Evolutionary conservation across 2,329 filamentous ascomycete genomes (phyloP), one percentile per base, ranked within the genome.

Genomic region (Chrysosporium queenslandicum): DNA sequence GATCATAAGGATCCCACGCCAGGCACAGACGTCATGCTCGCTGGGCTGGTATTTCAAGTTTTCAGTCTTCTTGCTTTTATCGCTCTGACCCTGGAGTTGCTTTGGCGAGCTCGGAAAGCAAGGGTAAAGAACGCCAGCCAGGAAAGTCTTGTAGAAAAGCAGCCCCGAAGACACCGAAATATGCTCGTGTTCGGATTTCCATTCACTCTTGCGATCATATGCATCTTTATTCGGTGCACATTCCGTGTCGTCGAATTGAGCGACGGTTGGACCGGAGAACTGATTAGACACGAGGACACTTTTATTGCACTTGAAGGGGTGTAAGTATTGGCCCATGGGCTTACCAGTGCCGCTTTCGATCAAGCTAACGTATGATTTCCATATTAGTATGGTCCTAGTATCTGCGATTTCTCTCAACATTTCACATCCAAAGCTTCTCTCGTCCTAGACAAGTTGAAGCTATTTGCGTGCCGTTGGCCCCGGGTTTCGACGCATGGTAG

Each of bases 161-260:
- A 49, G 20, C 40, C 32, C 23, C 43, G 12, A 40, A 21, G 41
- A 41, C 50, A 12, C 30, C 32, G 36, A 16, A 39, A 9, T 8
- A 18, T 41, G 5, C 16, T 43, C 23, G 23, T 70, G 11, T 84
- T 83, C 64, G 64, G 81, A 4, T 60, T 59, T n/a, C 78, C 76
- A 9, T 70, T 85, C 16, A 63, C 68, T 1, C 63, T 83, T 1
- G 74, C 80, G 1, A 82, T 81, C n/a, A 49, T 84, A 11, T 76
- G 74, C 58, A 80, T 87, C 60, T 77, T 86, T 56, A 77, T 78
- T 60, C 73, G 84, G 7, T 81, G 77, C 57, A 76, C 81, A 39
- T 87, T 81, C 66, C 77, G 84, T 51, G 77, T 85, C 20, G 78
- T 77, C 0, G 83, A 87, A 72, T 67, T 87, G 57, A 78, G 75